Conservation (phyloP, 2,329 filamentous ascomycete genomes). For the Sphaerulina musiva region DNA sequence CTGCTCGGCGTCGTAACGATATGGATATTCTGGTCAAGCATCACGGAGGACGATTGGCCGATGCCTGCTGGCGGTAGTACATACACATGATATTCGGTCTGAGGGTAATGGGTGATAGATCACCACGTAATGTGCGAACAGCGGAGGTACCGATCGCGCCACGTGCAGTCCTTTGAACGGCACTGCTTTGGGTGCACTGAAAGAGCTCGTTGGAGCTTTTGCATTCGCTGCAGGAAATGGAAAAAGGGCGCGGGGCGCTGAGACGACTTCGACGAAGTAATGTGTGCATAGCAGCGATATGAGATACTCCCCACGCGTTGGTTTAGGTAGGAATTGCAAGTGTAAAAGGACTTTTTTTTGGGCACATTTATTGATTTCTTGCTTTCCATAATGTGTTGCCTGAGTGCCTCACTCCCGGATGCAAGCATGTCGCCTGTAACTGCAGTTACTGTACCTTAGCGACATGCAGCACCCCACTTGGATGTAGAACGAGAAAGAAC, state of each 20-base stretch:
- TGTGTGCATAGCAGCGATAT: constrained; percentile 23
- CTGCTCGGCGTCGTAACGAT: constrained; percentile 72
- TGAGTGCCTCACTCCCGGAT: no score
- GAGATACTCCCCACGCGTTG: constrained; percentile 15
- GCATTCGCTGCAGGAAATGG: constrained; percentile 10
- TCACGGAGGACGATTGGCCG: constrained; percentile 98
- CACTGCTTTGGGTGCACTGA: constrained; percentile 4
- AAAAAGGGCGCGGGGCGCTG: constrained; percentile 4
- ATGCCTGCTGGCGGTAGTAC: constrained; percentile 42
- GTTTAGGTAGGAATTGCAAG: neutral
- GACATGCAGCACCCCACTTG: no score
- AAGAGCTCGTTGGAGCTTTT: neutral
- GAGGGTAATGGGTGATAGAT: constrained; percentile 8
- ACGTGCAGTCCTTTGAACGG: constrained; percentile 1
- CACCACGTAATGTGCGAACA: neutral
- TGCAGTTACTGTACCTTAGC: no score
- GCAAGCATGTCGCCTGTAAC: no score
- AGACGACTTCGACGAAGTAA: constrained; percentile 18
- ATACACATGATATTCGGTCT: constrained; percentile 30
- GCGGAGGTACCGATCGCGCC: constrained; percentile 1
- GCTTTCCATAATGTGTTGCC: no score
- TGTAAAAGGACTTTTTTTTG: neutral
- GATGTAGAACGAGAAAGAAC: no score
- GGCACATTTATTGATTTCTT: no score
- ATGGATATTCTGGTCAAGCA: constrained; percentile 98